Evolutionary conservation across 306 rosid genomes (phyloP), one percentile per base, ranked within the genome.

Genomic region (Cucurbita moschata): DNA sequence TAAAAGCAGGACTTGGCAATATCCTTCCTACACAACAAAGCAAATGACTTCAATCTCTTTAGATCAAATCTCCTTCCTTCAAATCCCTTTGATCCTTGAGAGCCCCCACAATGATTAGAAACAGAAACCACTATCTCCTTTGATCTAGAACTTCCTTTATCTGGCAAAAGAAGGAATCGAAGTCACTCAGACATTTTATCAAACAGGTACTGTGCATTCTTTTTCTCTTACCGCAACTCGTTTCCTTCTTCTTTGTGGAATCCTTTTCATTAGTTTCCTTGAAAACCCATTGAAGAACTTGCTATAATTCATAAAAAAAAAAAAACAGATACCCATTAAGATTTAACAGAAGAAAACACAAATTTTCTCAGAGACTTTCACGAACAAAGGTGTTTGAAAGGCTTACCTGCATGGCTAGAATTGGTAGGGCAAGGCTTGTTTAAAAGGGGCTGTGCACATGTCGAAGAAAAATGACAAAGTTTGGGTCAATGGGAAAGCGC

Each of bases 241-340:
- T 60, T 74, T 77, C 79, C 63, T 77, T 81, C 76, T 75, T 72
- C 64, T 79, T 79, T 70, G 66, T 80, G 80, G 61, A 65, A 55
- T 74, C 15, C 61, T 81, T 81, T 38, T 82, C 84, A 38, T 79
- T 79, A 55, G 83, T 71, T 66, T 59, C 72, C 61, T 75, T 85
- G 46, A 80, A 86, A 46, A 91, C 82, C 87, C 88, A 82, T 59
- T 79, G 89, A 81, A 90, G 82, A 81, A 88, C 71, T 86, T 90
- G 84, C 66, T 77, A 73, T 54, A 83, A 71, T 74, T 73, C 54
- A 77, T 4, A 55, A 72, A 52, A 70, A 55, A 72, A 52, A 70
- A 82, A 82, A 55, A 18, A 66, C 26, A 10, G 30, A 66, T 4
- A 21, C 42, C 43, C 23, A 73, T 80, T 12, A 76, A 51, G 43